Conservation (phyloP, 2,329 filamentous ascomycete genomes). For the Phoma sp. region DNA sequence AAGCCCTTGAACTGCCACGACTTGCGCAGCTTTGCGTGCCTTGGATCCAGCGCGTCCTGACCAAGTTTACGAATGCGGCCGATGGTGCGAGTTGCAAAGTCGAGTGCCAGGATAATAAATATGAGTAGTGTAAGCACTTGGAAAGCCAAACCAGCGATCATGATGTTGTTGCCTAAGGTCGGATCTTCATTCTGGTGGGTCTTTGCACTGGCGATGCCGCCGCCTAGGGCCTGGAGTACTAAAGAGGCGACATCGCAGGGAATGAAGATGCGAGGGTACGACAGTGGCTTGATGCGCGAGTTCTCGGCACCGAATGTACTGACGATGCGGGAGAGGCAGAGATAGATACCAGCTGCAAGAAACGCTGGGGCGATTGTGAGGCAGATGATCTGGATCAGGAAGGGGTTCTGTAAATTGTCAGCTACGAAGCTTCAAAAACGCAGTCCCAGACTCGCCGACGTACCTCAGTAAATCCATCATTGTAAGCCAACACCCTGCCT, state of each 20-base stretch:
- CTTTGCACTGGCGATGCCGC: slow-evolving; percentile 50
- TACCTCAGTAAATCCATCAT: slow-evolving; percentile 62
- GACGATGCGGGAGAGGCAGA: slow-evolving; percentile 60
- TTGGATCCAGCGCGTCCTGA: slow-evolving; percentile 32
- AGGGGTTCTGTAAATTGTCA: slow-evolving; percentile 53
- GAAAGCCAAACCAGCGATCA: slow-evolving; percentile 54
- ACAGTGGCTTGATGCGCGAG: slow-evolving; percentile 52
- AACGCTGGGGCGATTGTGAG: slow-evolving; percentile 63
- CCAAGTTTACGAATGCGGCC: slow-evolving; percentile 29
- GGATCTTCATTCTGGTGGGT: slow-evolving; percentile 41
- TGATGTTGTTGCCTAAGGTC: slow-evolving; percentile 51
- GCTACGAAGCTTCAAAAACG: not conserved
- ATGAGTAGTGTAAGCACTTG: slow-evolving; percentile 54
- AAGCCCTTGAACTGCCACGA: slow-evolving; percentile 61
- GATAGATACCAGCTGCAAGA: slow-evolving; percentile 69
- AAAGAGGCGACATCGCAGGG: slow-evolving; percentile 56
- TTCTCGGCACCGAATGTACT: slow-evolving; percentile 48
- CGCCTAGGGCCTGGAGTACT: slow-evolving; percentile 53
- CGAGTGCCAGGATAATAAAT: slow-evolving; percentile 51
- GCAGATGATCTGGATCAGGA: slow-evolving; percentile 71
- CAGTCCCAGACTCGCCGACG: not conserved
- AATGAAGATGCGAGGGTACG: slow-evolving; percentile 60
- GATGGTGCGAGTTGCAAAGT: slow-evolving; percentile 47
- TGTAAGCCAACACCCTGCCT: slow-evolving; percentile 63
- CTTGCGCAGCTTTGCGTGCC: slow-evolving; percentile 31